These are phyloP conservation scores for Sedum album DNA, from an alignment of 164 flowering plant genomes.

Conservation along the genomic window DNA sequence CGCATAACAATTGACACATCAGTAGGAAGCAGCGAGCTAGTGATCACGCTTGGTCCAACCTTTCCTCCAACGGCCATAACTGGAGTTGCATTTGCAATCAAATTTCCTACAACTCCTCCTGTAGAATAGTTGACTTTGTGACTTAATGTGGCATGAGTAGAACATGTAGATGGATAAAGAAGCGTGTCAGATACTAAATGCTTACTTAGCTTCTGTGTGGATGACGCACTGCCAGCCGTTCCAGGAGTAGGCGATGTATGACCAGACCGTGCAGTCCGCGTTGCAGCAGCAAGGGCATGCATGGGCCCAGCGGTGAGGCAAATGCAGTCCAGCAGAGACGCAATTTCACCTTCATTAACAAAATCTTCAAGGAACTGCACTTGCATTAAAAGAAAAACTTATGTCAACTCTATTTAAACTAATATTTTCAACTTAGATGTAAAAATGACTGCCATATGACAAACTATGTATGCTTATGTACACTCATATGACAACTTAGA, in stretches of 20 bases:
- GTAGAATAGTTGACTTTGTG: slow-evolving; percentile 32
- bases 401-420: neutral
- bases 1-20: slow-evolving; percentile 96
- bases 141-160: slow-evolving; percentile 31
- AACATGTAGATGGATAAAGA: slow-evolving; percentile 34
- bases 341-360: slow-evolving; percentile 92
- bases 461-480: neutral
- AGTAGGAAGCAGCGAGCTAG: slow-evolving; percentile 90
- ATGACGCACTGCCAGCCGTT: slow-evolving; percentile 31
- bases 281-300: slow-evolving; percentile 92
- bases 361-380: slow-evolving; percentile 91
- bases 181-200: slow-evolving; percentile 42
- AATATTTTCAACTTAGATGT: too few relatives aligned
- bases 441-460: neutral
- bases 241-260: slow-evolving; percentile 63
- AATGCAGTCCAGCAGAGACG: slow-evolving; percentile 91
- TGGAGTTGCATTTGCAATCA: slow-evolving; percentile 50
- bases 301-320: slow-evolving; percentile 94
- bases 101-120: slow-evolving; percentile 47
- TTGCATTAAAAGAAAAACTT: neutral
- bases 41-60: slow-evolving; percentile 95
- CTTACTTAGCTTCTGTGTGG: slow-evolving; percentile 48
- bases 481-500: neutral
- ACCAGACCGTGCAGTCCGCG: slow-evolving; percentile 91
- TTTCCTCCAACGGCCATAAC: slow-evolving; percentile 77